phyloP scores from a whole-genome alignment of 2,329 filamentous ascomycete species.

The Dendryphion nanum region DNA sequence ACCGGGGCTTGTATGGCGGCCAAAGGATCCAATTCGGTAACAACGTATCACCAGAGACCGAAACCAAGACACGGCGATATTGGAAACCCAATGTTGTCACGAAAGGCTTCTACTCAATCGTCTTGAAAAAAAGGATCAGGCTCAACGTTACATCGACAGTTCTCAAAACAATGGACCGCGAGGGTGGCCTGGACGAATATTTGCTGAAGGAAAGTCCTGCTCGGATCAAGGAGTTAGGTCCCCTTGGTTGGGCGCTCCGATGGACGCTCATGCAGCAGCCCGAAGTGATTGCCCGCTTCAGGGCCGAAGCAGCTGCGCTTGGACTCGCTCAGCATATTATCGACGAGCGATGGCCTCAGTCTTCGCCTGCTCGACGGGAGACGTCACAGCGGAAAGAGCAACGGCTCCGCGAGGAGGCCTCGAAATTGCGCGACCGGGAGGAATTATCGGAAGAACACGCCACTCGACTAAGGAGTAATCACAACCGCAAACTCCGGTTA shows the following conservation, averaged over 20 bases:
- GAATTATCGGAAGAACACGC: neutral
- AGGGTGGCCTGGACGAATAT: slow-evolving; percentile 89
- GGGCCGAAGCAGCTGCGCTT: slow-evolving; percentile 61
- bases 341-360: slow-evolving; percentile 27
- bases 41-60: slow-evolving; percentile 66
- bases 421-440: neutral
- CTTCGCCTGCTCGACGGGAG: slow-evolving; percentile 4
- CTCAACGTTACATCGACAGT: slow-evolving; percentile 69
- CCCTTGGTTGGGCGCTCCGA: slow-evolving; percentile 84
- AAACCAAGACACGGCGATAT: slow-evolving; percentile 67
- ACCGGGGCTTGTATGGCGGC: slow-evolving; percentile 69
- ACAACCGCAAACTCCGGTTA: neutral
- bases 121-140: slow-evolving; percentile 63
- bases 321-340: slow-evolving; percentile 57
- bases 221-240: slow-evolving; percentile 81
- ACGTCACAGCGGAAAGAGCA: neutral
- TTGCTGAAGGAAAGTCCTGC: slow-evolving; percentile 75
- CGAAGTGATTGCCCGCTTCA: slow-evolving; percentile 64
- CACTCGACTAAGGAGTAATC: neutral
- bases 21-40: slow-evolving; percentile 76
- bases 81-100: slow-evolving; percentile 73
- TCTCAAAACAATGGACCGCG: slow-evolving; percentile 67
- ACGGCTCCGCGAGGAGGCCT: neutral
- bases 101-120: slow-evolving; percentile 65
- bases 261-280: slow-evolving; percentile 86